Conservation (phyloP, 2,329 filamentous ascomycete species). For the Penicillium janthinellum region DNA sequence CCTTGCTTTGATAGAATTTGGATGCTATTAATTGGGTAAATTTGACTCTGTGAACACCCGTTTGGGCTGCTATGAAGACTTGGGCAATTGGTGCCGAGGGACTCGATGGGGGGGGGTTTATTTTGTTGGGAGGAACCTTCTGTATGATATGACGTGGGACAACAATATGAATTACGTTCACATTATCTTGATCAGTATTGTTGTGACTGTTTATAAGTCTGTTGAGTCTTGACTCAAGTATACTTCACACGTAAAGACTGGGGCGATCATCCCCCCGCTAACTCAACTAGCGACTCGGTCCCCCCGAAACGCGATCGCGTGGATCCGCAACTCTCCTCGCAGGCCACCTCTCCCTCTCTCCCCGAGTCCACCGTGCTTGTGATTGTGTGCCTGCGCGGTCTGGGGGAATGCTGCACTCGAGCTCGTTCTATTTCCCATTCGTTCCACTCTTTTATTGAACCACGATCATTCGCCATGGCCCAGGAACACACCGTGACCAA, state of each 20-base stretch:
- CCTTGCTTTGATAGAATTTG: background rate
- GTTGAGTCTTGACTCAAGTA: background rate
- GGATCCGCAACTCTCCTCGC: slow-evolving; percentile 24
- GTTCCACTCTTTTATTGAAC: slow-evolving; percentile 10
- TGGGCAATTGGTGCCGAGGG: background rate
- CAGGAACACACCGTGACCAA: slow-evolving; percentile 49
- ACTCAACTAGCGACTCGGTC: slow-evolving; percentile 13
- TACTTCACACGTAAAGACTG: background rate
- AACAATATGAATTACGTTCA: background rate
- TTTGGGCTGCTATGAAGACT: background rate
- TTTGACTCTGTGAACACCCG: background rate
- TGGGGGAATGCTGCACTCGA: slow-evolving; percentile 20
- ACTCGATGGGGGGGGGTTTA: background rate
- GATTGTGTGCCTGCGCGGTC: slow-evolving; percentile 8
- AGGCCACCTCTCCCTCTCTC: slow-evolving; percentile 14
- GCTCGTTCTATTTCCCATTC: slow-evolving; percentile 7
- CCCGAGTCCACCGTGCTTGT: background rate
- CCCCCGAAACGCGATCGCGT: slow-evolving; percentile 26
- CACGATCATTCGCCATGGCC: slow-evolving; percentile 38
- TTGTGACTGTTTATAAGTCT: too few species aligned
- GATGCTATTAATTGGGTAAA: background rate
- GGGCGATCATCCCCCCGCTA: slow-evolving; percentile 24
- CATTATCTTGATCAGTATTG: background rate
- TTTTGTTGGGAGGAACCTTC: background rate
- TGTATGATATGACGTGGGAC: background rate